Conservation (phyloP, 2,329 filamentous ascomycete genomes). For the Coniosporium tulheliwenetii region DNA sequence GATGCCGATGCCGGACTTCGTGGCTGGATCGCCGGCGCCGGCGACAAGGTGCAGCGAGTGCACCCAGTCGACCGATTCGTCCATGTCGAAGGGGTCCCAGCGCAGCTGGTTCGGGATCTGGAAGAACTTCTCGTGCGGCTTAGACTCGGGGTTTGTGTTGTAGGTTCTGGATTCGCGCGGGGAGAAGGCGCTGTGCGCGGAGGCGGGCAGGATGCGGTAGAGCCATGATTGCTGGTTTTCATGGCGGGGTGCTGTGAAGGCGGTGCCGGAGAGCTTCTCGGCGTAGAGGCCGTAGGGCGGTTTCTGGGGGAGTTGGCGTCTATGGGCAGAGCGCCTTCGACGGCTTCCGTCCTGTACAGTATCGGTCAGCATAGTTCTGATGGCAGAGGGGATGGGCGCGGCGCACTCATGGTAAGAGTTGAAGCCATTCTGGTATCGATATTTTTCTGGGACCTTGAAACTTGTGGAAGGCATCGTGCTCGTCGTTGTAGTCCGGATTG, state of each 20-base stretch:
- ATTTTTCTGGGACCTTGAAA: conserved; percentile 50
- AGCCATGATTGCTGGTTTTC: conserved; percentile 45
- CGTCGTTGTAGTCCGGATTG: conserved; percentile 14
- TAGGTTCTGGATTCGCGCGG: conserved; percentile 31
- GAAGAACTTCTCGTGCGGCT: conserved; percentile 42
- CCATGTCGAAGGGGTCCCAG: conserved; percentile 65
- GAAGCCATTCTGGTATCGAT: conserved; percentile 69
- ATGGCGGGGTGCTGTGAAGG: conserved; percentile 40
- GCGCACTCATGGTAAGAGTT: conserved; percentile 59
- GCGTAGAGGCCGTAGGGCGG: conserved; percentile 65
- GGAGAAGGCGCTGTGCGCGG: conserved; percentile 41
- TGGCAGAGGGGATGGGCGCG: conserved; percentile 3
- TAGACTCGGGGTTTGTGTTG: conserved; percentile 33
- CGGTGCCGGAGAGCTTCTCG: conserved; percentile 49
- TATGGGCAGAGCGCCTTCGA: conserved; percentile 57
- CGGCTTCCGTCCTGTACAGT: conserved; percentile 51
- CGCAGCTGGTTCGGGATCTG: conserved; percentile 69
- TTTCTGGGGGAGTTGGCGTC: conserved; percentile 75
- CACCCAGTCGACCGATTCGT: conserved; percentile 53
- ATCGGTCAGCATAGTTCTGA: conserved; percentile 1
- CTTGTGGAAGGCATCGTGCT: conserved; percentile 46
- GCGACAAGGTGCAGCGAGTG: conserved; percentile 57
- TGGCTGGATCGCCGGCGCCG: conserved; percentile 62
- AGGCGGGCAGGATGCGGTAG: conserved; percentile 39
- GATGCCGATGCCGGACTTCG: conserved; percentile 67